Conservation (phyloP, 345 rosid genomes). For the Lagerstroemia speciosa region DNA sequence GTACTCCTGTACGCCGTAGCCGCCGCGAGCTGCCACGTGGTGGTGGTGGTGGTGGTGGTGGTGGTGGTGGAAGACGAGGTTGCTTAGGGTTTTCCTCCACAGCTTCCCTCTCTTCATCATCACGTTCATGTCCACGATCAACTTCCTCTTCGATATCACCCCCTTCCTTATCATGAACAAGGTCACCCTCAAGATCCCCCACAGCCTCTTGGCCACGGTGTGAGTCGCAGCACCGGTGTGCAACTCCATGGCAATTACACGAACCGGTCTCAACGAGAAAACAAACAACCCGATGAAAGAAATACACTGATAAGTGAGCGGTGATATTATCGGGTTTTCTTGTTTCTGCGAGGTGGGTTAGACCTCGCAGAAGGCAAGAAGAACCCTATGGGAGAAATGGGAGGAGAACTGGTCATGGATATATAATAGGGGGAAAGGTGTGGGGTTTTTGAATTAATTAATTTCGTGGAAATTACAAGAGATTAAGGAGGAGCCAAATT, state of each 20-base stretch:
- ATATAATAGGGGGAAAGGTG: conserved; percentile 13
- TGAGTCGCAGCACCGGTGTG: conserved; percentile 10
- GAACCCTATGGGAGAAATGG: conserved; percentile 5
- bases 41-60: conserved; percentile 12
- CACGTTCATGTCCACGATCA: conserved; percentile 50
- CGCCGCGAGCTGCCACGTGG: conserved; percentile 19
- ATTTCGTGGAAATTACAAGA: background rate
- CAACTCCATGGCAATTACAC: conserved; percentile 22
- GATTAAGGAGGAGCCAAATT: background rate
- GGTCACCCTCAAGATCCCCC: conserved; percentile 39
- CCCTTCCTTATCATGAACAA: conserved; percentile 46
- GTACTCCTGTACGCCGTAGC: conserved; percentile 47
- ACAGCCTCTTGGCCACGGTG: conserved; percentile 33
- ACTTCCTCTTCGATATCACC: conserved; percentile 35
- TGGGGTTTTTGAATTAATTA: background rate
- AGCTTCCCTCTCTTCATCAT: conserved; percentile 47
- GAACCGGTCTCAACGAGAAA: background rate
- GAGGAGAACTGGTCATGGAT: conserved; percentile 8
- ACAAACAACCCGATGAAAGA: background rate
- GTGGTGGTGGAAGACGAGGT: conserved; percentile 30
- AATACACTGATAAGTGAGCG: background rate
- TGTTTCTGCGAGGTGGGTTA: conserved; percentile 34
- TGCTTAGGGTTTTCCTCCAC: conserved; percentile 28
- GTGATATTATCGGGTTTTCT: conserved; percentile 18
- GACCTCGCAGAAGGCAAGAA: conserved; percentile 44